These are phyloP conservation scores for Fraxinus albicans DNA, from an alignment of 305 asterid genomes.

Conservation along the genomic window DNA sequence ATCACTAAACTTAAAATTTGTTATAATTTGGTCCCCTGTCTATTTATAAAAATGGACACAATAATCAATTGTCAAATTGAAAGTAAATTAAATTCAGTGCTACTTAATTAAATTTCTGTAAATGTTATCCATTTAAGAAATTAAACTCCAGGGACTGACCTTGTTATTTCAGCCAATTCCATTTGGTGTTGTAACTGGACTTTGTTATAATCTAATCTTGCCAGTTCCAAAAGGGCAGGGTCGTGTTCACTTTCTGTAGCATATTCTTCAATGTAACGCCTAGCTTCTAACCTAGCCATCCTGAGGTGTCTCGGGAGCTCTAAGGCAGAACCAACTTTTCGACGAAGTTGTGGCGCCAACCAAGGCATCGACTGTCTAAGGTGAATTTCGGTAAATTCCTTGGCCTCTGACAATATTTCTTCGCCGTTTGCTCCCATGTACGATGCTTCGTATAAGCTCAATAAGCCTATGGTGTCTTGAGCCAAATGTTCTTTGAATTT, in stretches of 20 bases:
- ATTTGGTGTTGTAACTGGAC: slow-evolving; percentile 56
- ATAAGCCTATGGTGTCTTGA: slow-evolving; percentile 41
- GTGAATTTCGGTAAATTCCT: slow-evolving; percentile 34
- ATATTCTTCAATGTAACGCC: slow-evolving; percentile 49
- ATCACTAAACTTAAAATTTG: not conserved
- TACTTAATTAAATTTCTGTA: too few species aligned
- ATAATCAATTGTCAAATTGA: not conserved
- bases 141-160: slow-evolving; percentile 28
- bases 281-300: slow-evolving; percentile 64
- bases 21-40: not conserved
- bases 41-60: not conserved
- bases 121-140: not conserved
- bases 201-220: slow-evolving; percentile 50
- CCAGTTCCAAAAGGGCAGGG: slow-evolving; percentile 42
- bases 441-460: slow-evolving; percentile 70
- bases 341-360: slow-evolving; percentile 16
- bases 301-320: slow-evolving; percentile 64
- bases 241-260: slow-evolving; percentile 27
- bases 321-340: slow-evolving; percentile 35
- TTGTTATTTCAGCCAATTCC: slow-evolving; percentile 55
- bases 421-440: slow-evolving; percentile 53
- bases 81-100: not conserved
- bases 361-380: slow-evolving; percentile 24
- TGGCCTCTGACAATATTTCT: slow-evolving; percentile 43
- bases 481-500: slow-evolving; percentile 36